These are phyloP conservation scores for Nemania sp. DNA, from an alignment of 2,329 filamentous ascomycete species.

Conservation along the genomic window DNA sequence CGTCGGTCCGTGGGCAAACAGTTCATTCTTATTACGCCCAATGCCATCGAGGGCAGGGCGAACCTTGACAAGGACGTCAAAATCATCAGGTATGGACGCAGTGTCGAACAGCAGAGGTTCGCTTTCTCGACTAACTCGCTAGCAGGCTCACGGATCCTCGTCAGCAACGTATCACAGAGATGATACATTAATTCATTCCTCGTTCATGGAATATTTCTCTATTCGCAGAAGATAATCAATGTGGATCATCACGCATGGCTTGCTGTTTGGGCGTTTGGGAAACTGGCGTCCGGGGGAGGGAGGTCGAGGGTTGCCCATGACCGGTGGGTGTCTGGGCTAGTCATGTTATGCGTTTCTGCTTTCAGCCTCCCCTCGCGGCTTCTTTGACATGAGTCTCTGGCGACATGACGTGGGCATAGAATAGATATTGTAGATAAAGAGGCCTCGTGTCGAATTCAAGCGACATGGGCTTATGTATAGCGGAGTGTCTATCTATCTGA, in stretches of 20 bases:
- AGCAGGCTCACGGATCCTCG: slow-evolving; percentile 62
- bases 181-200: slow-evolving; percentile 27
- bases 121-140: slow-evolving; percentile 34
- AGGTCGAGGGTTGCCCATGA: slow-evolving; percentile 2
- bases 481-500: neutral
- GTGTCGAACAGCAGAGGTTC: neutral
- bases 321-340: slow-evolving; percentile 2
- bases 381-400: neutral
- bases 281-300: slow-evolving; percentile 1
- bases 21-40: slow-evolving; percentile 95
- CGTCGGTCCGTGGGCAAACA: slow-evolving; percentile 86
- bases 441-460: slow-evolving; percentile 1
- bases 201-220: neutral
- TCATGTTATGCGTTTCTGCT: neutral
- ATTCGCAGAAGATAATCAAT: neutral
- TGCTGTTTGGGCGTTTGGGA: slow-evolving; percentile 11
- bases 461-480: slow-evolving; percentile 1
- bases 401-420: slow-evolving; percentile 7
- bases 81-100: slow-evolving; percentile 65
- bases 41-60: slow-evolving; percentile 70
- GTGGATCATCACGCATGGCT: slow-evolving; percentile 5
- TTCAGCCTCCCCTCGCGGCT: neutral
- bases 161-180: slow-evolving; percentile 52
- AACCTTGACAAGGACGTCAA: slow-evolving; percentile 71
- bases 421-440: slow-evolving; percentile 11